These are phyloP conservation scores for Scedosporium boydii DNA, from an alignment of 2,329 filamentous ascomycete genomes.

Conservation along the genomic window DNA sequence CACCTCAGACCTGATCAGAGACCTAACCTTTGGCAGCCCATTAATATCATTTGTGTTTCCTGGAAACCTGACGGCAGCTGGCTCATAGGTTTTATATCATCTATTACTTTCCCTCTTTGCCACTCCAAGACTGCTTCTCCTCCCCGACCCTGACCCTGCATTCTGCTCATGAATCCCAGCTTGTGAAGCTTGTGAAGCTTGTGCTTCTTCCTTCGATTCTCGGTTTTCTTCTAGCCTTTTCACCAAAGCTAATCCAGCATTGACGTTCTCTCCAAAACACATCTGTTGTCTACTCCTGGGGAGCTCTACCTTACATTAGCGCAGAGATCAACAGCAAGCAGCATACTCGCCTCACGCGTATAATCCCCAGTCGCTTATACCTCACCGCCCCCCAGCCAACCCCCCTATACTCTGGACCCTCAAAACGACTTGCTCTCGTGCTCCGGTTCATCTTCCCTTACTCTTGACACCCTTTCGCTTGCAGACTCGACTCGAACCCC, in stretches of 20 bases:
- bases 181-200: too few relatives aligned
- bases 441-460: neutral
- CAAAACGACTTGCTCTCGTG: neutral
- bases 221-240: neutral
- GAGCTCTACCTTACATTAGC: neutral
- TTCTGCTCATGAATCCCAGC: too few relatives aligned
- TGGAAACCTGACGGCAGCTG: too few relatives aligned
- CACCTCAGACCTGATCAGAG: neutral
- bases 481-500: neutral
- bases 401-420: neutral
- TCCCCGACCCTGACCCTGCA: too few relatives aligned
- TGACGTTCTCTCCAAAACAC: neutral
- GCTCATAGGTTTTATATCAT: neutral
- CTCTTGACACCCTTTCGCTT: neutral
- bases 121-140: neutral
- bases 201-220: neutral
- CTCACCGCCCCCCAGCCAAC: neutral
- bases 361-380: neutral
- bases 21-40: neutral
- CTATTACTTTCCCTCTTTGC: neutral
- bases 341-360: neutral
- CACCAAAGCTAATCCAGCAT: neutral
- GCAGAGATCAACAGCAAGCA: neutral
- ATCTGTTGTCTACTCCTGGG: too few relatives aligned
- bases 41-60: too few relatives aligned